Evolutionary conservation across 176 grass and related monocot species (phyloP).

Genomic region (Poa pratensis): DNA sequence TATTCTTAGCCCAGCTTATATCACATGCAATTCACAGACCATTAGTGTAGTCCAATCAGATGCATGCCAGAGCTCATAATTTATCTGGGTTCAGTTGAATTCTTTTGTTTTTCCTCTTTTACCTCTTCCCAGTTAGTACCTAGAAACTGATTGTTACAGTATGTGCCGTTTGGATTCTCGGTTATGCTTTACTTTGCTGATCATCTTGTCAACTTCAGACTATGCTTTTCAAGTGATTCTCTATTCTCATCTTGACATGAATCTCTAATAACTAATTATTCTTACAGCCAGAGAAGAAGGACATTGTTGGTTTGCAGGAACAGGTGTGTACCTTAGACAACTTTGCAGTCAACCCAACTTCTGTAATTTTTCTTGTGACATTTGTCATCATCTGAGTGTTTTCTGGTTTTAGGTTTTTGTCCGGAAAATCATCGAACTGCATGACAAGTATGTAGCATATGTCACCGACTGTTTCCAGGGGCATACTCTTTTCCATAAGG

Average conservation of each 20-base stretch:
- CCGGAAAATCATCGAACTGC: slow-evolving; percentile 89
- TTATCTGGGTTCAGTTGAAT: slow-evolving; percentile 17
- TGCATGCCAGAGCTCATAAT: slow-evolving; percentile 11
- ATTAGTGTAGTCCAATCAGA: neutral
- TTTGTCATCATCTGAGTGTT: slow-evolving; percentile 32
- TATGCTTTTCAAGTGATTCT: neutral
- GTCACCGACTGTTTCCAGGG: slow-evolving; percentile 90
- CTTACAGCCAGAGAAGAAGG: slow-evolving; percentile 84
- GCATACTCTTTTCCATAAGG: slow-evolving; percentile 95
- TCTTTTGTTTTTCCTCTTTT: neutral
- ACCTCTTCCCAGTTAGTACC: no score
- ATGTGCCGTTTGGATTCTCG: neutral
- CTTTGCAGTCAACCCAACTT: slow-evolving; percentile 11
- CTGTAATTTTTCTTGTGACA: neutral
- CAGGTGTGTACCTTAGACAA: slow-evolving; percentile 61
- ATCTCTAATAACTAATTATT: slow-evolving; percentile 41
- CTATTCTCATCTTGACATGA: slow-evolving; percentile 1
- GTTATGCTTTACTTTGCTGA: slow-evolving; percentile 21
- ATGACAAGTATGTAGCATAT: slow-evolving; percentile 92
- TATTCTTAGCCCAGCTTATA: slow-evolving; percentile 12
- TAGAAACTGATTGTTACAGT: neutral
- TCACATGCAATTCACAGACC: neutral
- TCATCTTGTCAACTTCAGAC: neutral
- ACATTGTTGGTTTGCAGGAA: slow-evolving; percentile 77
- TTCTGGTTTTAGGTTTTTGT: slow-evolving; percentile 76